Evolutionary conservation across 2,329 filamentous ascomycete genomes (phyloP).

Genomic region (Fusarium verticillioides): DNA sequence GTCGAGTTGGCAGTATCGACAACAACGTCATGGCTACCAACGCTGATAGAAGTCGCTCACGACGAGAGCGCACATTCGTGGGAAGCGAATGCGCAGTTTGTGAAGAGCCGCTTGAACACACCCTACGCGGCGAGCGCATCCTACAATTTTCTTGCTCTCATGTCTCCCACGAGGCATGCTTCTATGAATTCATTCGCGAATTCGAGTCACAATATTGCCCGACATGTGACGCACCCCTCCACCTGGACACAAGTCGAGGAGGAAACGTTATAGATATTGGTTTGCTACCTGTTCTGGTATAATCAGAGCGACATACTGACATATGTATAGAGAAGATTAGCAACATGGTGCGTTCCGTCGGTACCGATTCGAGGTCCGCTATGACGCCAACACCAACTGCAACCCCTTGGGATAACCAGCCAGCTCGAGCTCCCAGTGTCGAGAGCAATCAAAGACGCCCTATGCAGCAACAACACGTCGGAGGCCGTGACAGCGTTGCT

Average conservation of each 20-base stretch:
- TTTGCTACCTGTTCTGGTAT: constrained; percentile 52
- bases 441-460: constrained; percentile 52
- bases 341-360: constrained; percentile 85
- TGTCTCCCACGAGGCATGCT: constrained; percentile 97
- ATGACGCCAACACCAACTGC: constrained; percentile 69
- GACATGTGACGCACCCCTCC: constrained; percentile 89
- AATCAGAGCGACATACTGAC: constrained; percentile 41
- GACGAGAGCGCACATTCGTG: constrained; percentile 93
- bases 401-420: constrained; percentile 72
- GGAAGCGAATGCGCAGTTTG: constrained; percentile 95
- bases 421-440: constrained; percentile 64
- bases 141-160: constrained; percentile 97
- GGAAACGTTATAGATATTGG: constrained; percentile 94
- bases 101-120: constrained; percentile 96
- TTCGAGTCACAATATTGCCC: constrained; percentile 95
- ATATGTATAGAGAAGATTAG: constrained; percentile 85
- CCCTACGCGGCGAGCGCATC: constrained; percentile 90
- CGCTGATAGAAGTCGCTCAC: constrained; percentile 78
- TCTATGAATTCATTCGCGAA: constrained; percentile 97
- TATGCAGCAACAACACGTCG: constrained; percentile 40
- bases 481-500: constrained; percentile 51
- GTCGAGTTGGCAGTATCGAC: constrained; percentile 52
- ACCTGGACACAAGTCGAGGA: constrained; percentile 90
- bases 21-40: constrained; percentile 58
- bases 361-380: constrained; percentile 69